A percentile compares a stretch with the other conserved stretches of the same genome.
These are phyloP conservation scores for Paspalum notatum DNA, from an alignment of 176 grass and related monocot species.

Conservation along the genomic window DNA sequence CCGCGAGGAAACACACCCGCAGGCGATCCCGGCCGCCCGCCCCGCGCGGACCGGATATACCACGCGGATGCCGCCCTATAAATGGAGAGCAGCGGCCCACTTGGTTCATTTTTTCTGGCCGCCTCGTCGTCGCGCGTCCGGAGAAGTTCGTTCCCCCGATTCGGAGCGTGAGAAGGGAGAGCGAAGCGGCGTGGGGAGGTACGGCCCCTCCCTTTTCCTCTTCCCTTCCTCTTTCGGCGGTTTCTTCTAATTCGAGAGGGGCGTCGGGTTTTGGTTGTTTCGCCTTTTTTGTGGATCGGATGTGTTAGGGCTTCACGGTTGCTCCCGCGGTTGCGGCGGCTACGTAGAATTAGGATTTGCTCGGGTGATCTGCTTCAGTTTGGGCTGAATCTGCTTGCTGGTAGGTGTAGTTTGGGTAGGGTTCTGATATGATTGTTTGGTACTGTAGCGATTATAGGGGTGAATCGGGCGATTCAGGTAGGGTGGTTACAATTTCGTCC, in stretches of 20 bases:
- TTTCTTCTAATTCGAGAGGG: neutral
- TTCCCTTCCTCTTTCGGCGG: neutral
- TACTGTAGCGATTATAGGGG: neutral
- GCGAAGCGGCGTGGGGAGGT: conserved; percentile 19
- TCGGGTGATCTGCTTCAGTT: neutral
- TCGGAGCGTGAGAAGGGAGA: conserved; percentile 32
- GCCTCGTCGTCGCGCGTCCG: conserved; percentile 12
- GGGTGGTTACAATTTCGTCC: neutral
- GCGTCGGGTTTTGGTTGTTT: neutral
- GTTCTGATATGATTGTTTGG: neutral
- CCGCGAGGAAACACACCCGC: conserved; percentile 26
- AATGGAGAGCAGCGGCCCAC: neutral
- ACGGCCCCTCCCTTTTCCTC: neutral
- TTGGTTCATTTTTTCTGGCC: neutral
- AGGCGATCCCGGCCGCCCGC: conserved; percentile 21
- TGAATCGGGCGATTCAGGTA: neutral
- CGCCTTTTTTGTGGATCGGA: neutral
- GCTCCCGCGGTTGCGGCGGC: neutral
- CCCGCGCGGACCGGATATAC: neutral
- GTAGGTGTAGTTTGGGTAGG: neutral
- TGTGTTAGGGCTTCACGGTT: neutral
- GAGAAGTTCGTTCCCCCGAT: neutral
- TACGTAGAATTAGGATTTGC: neutral
- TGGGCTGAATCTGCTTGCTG: neutral
- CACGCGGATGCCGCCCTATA: conserved; percentile 16